Conservation (phyloP, 108 stramenopile species). For the Cafeteria roenbergensis region DNA sequence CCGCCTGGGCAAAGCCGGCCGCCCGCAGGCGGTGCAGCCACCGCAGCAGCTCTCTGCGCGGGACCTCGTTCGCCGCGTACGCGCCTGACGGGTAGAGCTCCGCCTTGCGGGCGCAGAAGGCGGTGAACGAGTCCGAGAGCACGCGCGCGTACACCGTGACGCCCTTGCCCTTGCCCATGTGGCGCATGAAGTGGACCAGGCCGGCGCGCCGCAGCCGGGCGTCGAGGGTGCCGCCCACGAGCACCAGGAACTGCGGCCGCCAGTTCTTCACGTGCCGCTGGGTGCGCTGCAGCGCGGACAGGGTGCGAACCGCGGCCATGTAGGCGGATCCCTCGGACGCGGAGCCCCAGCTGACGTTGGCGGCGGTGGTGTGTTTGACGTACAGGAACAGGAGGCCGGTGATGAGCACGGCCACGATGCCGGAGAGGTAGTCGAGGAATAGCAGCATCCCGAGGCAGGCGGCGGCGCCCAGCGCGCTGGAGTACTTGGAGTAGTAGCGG, state of each 20-base stretch:
- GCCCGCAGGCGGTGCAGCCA: too few species aligned
- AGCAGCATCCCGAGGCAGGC: conserved; percentile 52
- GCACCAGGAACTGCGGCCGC: conserved; percentile 16
- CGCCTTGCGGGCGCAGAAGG: conserved; percentile 1
- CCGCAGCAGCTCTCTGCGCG: too few species aligned
- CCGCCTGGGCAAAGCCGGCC: too few species aligned
- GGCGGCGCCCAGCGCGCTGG: conserved; percentile 45
- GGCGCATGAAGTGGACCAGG: conserved; percentile 3
- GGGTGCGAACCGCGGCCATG: background rate
- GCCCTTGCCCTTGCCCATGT: conserved; percentile 8
- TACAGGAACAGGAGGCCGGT: conserved; percentile 38
- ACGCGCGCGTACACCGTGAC: conserved; percentile 12
- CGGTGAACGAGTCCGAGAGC: background rate
- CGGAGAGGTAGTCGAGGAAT: conserved; percentile 26
- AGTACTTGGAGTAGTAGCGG: conserved; percentile 55
- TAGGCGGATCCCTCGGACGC: background rate
- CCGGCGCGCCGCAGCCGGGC: conserved; percentile 3
- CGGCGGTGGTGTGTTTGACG: conserved; percentile 21
- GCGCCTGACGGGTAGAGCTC: conserved; percentile 6
- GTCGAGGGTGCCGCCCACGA: too few species aligned
- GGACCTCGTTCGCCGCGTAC: conserved; percentile 10
- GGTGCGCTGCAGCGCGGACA: background rate
- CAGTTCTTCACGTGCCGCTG: conserved; percentile 17
- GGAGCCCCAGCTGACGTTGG: background rate
- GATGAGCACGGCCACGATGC: conserved; percentile 29